Evolutionary conservation across 1,284 basidiomycete genomes (phyloP).

Genomic region (Lentinus polychrous): DNA sequence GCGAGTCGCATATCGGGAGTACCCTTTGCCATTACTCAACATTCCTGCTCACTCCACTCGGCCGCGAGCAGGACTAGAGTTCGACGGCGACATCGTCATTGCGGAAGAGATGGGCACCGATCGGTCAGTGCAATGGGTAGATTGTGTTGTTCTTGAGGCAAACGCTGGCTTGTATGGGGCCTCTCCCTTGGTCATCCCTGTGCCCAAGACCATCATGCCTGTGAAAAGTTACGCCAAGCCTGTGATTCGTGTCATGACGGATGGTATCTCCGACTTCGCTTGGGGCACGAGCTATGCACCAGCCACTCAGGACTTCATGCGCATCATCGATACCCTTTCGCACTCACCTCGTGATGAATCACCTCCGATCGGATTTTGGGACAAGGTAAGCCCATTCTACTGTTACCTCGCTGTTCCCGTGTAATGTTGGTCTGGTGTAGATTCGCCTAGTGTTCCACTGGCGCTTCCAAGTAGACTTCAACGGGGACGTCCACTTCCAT

Average conservation of each 20-base stretch:
- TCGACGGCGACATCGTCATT: conserved; percentile 80
- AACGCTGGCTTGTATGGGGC: conserved; percentile 48
- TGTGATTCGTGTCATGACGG: conserved; percentile 58
- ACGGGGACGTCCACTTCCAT: conserved; percentile 71
- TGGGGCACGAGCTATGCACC: conserved; percentile 92
- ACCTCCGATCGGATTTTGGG: conserved; percentile 90
- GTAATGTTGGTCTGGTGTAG: conserved; percentile 30
- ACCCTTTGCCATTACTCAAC: conserved; percentile 64
- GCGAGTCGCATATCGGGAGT: conserved; percentile 72
- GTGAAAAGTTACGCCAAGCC: conserved; percentile 90
- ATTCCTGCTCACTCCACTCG: conserved; percentile 41
- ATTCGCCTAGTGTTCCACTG: conserved; percentile 84
- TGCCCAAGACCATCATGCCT: conserved; percentile 94
- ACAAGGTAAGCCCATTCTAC: conserved; percentile 47
- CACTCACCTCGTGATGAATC: conserved; percentile 84
- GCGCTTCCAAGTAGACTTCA: conserved; percentile 68
- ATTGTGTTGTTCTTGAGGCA: conserved; percentile 54
- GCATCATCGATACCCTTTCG: conserved; percentile 78
- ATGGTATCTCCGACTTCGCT: conserved; percentile 67
- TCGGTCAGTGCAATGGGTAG: conserved; percentile 68
- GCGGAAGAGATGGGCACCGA: conserved; percentile 83
- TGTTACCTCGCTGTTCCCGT: too few species aligned
- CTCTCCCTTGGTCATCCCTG: conserved; percentile 51
- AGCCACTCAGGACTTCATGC: conserved; percentile 83
- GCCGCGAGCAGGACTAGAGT: conserved; percentile 45